These are phyloP conservation scores for Plasmodium vivax DNA, from an alignment of 169 alveolate genomes.

Conservation along the genomic window DNA sequence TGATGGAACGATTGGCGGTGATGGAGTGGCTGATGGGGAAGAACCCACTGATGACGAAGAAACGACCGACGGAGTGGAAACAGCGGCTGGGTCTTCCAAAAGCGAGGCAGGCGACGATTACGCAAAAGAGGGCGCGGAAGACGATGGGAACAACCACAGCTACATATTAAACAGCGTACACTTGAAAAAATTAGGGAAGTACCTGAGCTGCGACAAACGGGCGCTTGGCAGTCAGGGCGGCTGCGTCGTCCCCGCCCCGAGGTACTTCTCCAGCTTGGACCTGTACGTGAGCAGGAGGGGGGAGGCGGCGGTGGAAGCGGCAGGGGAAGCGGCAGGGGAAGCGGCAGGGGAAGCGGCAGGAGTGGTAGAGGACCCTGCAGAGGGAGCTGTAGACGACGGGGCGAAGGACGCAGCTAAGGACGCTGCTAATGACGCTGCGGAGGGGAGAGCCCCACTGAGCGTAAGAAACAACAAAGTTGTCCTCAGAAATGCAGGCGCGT, in stretches of 20 bases:
- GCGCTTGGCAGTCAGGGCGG: background rate
- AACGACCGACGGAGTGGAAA: background rate
- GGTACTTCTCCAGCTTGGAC: conserved; percentile 63
- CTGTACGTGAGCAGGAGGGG: conserved; percentile 21
- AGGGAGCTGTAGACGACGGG: background rate
- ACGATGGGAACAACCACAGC: conserved; percentile 24
- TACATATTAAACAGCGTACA: conserved; percentile 22
- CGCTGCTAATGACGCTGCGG: background rate
- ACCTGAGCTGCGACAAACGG: conserved; percentile 7
- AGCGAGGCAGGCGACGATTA: background rate
- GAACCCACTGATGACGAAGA: background rate
- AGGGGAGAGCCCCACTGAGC: background rate
- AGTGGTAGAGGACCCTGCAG: background rate
- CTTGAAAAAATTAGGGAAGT: conserved; percentile 32
- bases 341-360: background rate
- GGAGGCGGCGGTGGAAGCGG: background rate
- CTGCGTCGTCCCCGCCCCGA: conserved; percentile 35
- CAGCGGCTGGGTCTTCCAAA: background rate
- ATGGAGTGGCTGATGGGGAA: too few species aligned
- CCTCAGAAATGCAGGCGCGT: conserved; percentile 13
- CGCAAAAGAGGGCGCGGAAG: background rate
- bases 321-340: background rate
- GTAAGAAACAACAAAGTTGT: conserved; percentile 32
- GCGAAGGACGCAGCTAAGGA: background rate
- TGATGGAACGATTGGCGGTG: background rate